phyloP scores from a whole-genome alignment of 148 eudicot genomes.

The Rhododendron ovatum region DNA sequence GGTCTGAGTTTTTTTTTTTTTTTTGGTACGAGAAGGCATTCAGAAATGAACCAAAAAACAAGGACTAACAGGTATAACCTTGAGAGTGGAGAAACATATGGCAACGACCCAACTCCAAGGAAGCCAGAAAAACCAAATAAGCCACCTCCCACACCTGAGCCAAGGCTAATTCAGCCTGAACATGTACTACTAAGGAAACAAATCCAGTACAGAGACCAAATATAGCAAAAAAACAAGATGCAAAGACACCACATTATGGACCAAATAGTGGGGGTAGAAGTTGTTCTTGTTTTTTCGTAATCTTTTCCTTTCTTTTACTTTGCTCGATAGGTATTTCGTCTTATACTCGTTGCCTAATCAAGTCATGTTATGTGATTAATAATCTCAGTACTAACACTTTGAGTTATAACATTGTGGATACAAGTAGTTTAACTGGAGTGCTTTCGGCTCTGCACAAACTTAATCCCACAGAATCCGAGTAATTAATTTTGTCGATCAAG shows the following conservation, averaged over 20 bases:
- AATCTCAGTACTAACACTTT: neutral
- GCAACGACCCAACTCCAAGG: neutral
- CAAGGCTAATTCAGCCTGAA: neutral
- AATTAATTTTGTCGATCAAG: neutral
- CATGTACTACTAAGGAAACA: neutral
- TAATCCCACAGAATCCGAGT: neutral
- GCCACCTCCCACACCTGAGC: neutral
- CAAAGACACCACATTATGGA: no score
- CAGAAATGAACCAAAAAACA: neutral
- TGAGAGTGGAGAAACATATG: no score
- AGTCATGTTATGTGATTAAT: neutral
- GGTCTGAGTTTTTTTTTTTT: neutral
- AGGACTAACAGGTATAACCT: neutral
- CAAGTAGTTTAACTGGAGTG: neutral
- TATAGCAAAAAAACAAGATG: neutral
- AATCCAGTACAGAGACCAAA: neutral
- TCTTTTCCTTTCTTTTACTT: neutral
- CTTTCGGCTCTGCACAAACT: neutral
- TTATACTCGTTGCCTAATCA: neutral
- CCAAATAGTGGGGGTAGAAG: neutral
- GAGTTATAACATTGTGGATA: neutral
- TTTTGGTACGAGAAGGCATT: neutral
- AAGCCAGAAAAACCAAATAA: neutral
- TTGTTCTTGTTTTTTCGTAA: neutral
- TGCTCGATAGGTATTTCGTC: neutral